phyloP scores from a whole-genome alignment of 176 grass and related monocot genomes.

The Thinopyrum elongatum region DNA sequence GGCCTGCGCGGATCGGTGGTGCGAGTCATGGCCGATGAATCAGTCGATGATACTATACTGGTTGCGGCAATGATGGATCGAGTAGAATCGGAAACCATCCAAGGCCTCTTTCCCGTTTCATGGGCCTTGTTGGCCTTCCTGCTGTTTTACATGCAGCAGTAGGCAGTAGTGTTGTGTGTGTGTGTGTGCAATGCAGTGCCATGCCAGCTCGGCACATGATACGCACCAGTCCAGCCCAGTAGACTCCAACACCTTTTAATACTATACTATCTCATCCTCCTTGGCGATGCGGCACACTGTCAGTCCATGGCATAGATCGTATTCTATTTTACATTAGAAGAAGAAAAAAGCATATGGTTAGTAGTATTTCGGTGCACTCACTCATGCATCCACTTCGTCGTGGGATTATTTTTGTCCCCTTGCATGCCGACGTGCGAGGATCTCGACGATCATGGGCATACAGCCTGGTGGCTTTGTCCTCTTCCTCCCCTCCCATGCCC shows the following conservation, averaged over 20 bases:
- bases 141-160: constrained; percentile 30
- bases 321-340: background rate
- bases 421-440: background rate
- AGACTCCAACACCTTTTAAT: background rate
- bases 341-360: background rate
- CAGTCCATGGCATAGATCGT: background rate
- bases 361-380: background rate
- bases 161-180: too few relatives aligned
- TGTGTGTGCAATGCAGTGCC: too few relatives aligned
- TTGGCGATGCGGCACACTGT: background rate
- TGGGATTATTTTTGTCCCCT: background rate
- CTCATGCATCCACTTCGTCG: background rate
- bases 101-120: constrained; percentile 27
- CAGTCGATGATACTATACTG: background rate
- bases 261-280: background rate
- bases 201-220: constrained; percentile 33
- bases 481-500: background rate
- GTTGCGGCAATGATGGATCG: background rate
- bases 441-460: background rate
- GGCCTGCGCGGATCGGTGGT: too few relatives aligned
- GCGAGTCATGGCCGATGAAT: too few relatives aligned
- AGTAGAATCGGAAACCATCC: constrained; percentile 40
- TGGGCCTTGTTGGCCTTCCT: background rate
- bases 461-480: constrained; percentile 2
- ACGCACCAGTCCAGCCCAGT: background rate